phyloP scores from a whole-genome alignment of 352 stramenopile species.

The Plasmopara muralis region DNA sequence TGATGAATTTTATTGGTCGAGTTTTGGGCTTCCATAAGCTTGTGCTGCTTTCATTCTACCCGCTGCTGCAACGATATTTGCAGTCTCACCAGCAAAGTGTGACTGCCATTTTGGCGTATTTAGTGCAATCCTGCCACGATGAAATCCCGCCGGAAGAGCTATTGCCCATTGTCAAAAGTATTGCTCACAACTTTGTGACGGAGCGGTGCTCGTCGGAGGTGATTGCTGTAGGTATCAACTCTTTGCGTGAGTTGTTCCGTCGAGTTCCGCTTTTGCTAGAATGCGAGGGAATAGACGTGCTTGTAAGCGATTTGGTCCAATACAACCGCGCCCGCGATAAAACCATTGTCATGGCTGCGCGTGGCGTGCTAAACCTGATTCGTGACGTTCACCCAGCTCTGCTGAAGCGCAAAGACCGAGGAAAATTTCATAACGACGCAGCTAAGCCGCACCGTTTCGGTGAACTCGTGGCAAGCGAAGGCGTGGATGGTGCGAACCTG shows the following conservation, averaged over 20 bases:
- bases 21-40: conserved; percentile 97
- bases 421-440: conserved; percentile 84
- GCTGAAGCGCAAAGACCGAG: conserved; percentile 95
- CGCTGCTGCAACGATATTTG: conserved; percentile 91
- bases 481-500: conserved; percentile 95
- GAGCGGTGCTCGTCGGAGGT: conserved; percentile 93
- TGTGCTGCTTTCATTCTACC: conserved; percentile 94
- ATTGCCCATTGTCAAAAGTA: conserved; percentile 93
- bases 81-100: conserved; percentile 87
- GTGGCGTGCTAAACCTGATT: conserved; percentile 95
- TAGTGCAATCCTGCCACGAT: conserved; percentile 97
- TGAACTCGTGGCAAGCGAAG: conserved; percentile 86
- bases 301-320: conserved; percentile 91
- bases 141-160: conserved; percentile 96
- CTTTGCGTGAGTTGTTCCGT: conserved; percentile 92
- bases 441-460: conserved; percentile 88
- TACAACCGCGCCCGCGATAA: conserved; percentile 96
- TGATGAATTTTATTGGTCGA: conserved; percentile 98
- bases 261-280: conserved; percentile 92
- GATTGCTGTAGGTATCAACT: conserved; percentile 98
- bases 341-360: conserved; percentile 94
- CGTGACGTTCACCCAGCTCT: conserved; percentile 92
- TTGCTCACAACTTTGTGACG: conserved; percentile 98
- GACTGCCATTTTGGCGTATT: conserved; percentile 94
- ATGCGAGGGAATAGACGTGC: conserved; percentile 87